Evolutionary conservation across 2,329 filamentous ascomycete species (phyloP), one percentile per base, ranked within the genome.

Genomic region (Phialophora macrospora): DNA sequence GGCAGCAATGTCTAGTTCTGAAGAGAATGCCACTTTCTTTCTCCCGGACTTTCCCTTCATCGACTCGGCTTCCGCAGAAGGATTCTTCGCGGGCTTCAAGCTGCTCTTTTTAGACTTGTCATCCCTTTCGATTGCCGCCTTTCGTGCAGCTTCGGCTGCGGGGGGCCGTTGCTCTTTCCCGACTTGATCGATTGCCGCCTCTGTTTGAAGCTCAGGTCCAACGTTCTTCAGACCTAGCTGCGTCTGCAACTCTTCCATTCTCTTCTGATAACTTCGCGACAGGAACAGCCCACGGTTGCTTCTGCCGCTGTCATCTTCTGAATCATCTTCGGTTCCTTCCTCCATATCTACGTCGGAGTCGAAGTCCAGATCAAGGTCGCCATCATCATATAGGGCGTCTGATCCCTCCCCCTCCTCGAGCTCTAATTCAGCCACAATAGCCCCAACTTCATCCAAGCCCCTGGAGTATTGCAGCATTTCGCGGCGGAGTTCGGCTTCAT

Each of bases 361-460:
- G 17, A 70, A 22, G 12, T 70, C 66, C 28, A 69, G 57, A 34
- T 78, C 78, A 8, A 85, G 82, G n/a, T 87, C 83, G 20, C 83
- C 79, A 1, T 81, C 83, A 12, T 81, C 80, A n/a, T 82, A 81
- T 26, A 83, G 85, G 14, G 78, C 75, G 58, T 76, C 76, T 12
- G 75, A 77, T 30, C 75, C 81, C 20, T 82, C 82, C n/a, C 82
- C 82, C 66, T 93, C 89, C 68, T 96, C 92, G 1, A 98, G 78
- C 64, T 96, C 87, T 54, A 99, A 85, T 78, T 98, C 93, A 17
- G 95, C 95, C 17, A 99, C 95, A 2, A 99, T 91, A 44, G 92
- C 88, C 3, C 93, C 92, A 64, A 99, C 89, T 76, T 98, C 94
- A 52, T 90, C 89, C 77, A 97, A 81, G 67, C 91, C 89, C 17